Evolutionary conservation across 371 early-diverging fungal species (phyloP), one percentile per base, ranked within the genome.

Genomic region (Mortierella sp.): DNA sequence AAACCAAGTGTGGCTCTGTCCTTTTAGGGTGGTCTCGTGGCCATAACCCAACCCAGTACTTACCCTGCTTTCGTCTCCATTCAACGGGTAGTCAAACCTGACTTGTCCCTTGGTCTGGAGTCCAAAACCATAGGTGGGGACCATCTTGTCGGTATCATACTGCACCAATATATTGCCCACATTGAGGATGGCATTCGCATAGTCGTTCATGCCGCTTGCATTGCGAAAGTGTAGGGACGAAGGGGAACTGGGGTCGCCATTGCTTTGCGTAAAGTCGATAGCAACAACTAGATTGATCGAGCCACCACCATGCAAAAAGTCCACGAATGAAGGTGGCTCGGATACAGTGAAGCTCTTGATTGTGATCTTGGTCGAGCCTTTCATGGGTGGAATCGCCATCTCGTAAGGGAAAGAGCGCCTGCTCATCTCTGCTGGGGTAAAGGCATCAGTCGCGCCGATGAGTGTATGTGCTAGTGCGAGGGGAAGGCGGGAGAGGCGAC

Each of bases 231-330:
- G 86, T 19, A 86, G 73, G 1, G 85, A 84, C 1, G 57, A 46
- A 7, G 83, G 83, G 18, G 51, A 48, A 16, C 37, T 46, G 25
- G 83, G 84, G 48, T 81, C 75, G 1, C 84, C 86, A 51, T 88
- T 88, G 28, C 83, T 83, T 46, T 66, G 76, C 0, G 88, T 88
- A 70, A 87, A 88, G 58, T 88, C 88, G 52, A 88, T 81, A 6
- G 85, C 87, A 7, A 84, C 80, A 1, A 70, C 60, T 5, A 87
- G 66, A 19, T 70, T 74, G 44, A 87, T 65, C 12, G 80, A 57
- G 0, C 80, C 80, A 12, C 86, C 86, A 1, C 82, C 82, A 0
- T 70, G 72, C 19, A 88, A 67, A 62, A 84, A 86, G 60, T 86
- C 86, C 52, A 86, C 59, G 55, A 88, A 88, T 14, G 76, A 68